Conservation (phyloP, 176 grass and related monocot species). For the Lolium multiflorum region DNA sequence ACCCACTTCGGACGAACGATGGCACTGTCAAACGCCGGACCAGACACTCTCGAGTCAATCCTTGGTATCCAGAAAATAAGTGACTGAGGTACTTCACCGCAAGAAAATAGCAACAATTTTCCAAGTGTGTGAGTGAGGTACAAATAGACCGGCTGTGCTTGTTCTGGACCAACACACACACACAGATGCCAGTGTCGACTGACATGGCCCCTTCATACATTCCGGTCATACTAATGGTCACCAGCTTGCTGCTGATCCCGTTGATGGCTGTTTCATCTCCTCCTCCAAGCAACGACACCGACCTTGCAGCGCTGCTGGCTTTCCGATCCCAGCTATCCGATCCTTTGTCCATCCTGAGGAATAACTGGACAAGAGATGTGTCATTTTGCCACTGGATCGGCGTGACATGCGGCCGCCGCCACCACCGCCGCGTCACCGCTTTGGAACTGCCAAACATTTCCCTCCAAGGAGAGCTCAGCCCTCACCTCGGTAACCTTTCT, state of each 20-base stretch:
- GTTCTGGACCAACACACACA: neutral
- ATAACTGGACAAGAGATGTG: neutral
- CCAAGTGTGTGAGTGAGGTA: neutral
- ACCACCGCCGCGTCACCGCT: neutral
- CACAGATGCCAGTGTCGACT: neutral
- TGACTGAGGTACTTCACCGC: neutral
- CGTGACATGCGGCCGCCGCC: neutral
- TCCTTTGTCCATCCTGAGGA: neutral
- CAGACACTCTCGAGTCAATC: neutral
- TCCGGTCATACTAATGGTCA: neutral
- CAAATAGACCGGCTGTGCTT: neutral
- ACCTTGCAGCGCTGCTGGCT: neutral
- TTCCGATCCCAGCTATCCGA: neutral
- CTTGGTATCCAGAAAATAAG: too few relatives aligned
- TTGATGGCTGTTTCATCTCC: neutral
- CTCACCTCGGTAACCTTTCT: conserved; percentile 11
- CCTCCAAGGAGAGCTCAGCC: neutral
- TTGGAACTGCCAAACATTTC: neutral
- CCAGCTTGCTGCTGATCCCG: neutral
- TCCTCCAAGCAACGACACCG: neutral
- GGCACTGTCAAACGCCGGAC: neutral
- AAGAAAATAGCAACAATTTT: neutral
- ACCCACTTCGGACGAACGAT: neutral
- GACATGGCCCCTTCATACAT: neutral
- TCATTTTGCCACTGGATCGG: neutral